Evolutionary conservation across 2,329 filamentous ascomycete species (phyloP).

Genomic region (Curvularia lunata): DNA sequence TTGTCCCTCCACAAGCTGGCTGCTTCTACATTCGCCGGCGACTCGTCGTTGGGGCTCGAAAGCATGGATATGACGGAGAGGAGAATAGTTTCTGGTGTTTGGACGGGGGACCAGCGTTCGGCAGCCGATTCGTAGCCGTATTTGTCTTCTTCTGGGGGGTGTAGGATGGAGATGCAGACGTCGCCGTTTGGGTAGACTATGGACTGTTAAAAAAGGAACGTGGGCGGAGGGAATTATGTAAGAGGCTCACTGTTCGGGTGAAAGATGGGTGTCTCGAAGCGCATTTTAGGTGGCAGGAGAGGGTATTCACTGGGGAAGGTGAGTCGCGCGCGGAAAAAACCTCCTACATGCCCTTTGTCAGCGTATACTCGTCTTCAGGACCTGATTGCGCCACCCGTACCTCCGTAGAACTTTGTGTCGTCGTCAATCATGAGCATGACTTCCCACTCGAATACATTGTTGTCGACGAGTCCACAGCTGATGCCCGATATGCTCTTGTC

Average conservation of each 20-base stretch:
- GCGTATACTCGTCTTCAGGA: background rate
- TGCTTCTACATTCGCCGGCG: slow-evolving; percentile 93
- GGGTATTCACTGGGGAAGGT: slow-evolving; percentile 97
- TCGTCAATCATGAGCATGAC: slow-evolving; percentile 99
- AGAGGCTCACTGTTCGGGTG: slow-evolving; percentile 82
- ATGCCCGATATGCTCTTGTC: slow-evolving; percentile 93
- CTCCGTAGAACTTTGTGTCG: slow-evolving; percentile 91
- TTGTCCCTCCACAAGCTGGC: slow-evolving; percentile 95
- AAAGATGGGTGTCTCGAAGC: slow-evolving; percentile 91
- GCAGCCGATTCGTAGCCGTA: slow-evolving; percentile 98
- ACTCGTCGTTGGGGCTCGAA: slow-evolving; percentile 95
- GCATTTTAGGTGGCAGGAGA: slow-evolving; percentile 94
- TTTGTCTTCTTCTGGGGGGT: slow-evolving; percentile 93
- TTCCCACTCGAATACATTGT: slow-evolving; percentile 96
- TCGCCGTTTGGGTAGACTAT: slow-evolving; percentile 88
- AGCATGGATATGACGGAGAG: slow-evolving; percentile 99
- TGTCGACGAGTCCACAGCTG: slow-evolving; percentile 84
- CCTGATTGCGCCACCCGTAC: slow-evolving; percentile 55
- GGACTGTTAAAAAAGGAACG: slow-evolving; percentile 2
- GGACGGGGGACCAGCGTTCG: slow-evolving; percentile 95
- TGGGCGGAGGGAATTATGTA: background rate
- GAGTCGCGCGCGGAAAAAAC: slow-evolving; percentile 92
- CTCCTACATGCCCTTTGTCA: slow-evolving; percentile 59
- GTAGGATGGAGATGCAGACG: slow-evolving; percentile 98
- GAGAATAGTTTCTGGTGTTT: slow-evolving; percentile 96